phyloP scores from a whole-genome alignment of 495 filamentous ascomycete genomes.

The Clohesyomyces aquaticus region DNA sequence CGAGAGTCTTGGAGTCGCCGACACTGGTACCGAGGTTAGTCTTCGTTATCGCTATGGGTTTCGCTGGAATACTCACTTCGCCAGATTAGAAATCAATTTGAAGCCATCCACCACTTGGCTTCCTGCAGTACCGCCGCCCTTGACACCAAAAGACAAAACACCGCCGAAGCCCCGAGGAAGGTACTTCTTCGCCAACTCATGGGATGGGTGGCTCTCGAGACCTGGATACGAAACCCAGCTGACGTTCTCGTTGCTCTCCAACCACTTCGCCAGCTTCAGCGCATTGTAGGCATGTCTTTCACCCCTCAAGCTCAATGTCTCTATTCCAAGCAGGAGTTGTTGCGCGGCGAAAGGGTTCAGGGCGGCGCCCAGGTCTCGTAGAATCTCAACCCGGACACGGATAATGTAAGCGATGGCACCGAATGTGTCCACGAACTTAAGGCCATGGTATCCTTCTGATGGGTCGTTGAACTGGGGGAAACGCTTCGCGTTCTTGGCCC shows the following conservation, averaged over 20 bases:
- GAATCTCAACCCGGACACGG: constrained; percentile 79
- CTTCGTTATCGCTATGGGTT: background rate
- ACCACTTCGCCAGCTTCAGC: constrained; percentile 77
- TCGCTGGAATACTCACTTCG: constrained; percentile 54
- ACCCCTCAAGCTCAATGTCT: constrained; percentile 84
- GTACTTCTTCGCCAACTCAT: constrained; percentile 87
- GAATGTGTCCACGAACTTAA: constrained; percentile 98
- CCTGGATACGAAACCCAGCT: constrained; percentile 95
- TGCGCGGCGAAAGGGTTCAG: constrained; percentile 96
- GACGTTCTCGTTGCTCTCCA: constrained; percentile 81
- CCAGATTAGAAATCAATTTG: constrained; percentile 91
- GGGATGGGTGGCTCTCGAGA: constrained; percentile 77
- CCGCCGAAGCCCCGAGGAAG: constrained; percentile 86
- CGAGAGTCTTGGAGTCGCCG: constrained; percentile 79
- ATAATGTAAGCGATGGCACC: constrained; percentile 83
- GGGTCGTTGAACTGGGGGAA: constrained; percentile 97
- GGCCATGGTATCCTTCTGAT: constrained; percentile 88
- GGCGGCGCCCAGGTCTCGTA: constrained; percentile 81
- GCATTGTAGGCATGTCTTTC: constrained; percentile 91
- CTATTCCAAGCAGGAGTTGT: constrained; percentile 85
- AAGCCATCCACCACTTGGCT: constrained; percentile 89
- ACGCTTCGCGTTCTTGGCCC: constrained; percentile 82
- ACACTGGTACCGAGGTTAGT: constrained; percentile 51
- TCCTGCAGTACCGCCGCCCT: constrained; percentile 81
- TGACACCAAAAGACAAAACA: constrained; percentile 90